Conservation (phyloP, 495 filamentous ascomycete genomes). For the Margaritispora aquatica region DNA sequence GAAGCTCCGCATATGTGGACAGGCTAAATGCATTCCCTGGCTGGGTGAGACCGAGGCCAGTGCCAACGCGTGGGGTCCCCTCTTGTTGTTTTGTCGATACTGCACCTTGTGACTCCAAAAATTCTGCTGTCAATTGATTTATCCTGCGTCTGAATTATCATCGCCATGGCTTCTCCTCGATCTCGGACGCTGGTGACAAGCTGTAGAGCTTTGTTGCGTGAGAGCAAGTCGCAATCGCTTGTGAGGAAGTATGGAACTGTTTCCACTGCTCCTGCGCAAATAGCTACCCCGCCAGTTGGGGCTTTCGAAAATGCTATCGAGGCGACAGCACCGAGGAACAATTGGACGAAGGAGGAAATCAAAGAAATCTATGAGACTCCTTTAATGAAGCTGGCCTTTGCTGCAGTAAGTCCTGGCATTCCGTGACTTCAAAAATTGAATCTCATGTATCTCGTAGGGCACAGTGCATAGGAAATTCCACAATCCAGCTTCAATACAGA, state of each 20-base stretch:
- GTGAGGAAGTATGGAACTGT: slow-evolving; percentile 21
- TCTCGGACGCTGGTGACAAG: slow-evolving; percentile 10
- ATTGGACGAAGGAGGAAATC: slow-evolving; percentile 77
- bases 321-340: slow-evolving; percentile 52
- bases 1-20: not conserved
- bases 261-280: slow-evolving; percentile 1
- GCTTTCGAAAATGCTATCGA: slow-evolving; percentile 46
- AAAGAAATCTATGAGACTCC: slow-evolving; percentile 69
- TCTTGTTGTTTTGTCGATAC: not conserved
- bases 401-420: slow-evolving; percentile 63
- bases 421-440: no score
- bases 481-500: slow-evolving; percentile 69
- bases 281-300: slow-evolving; percentile 13
- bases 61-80: not conserved
- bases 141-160: not conserved
- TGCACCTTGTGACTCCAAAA: not conserved
- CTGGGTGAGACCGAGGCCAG: not conserved
- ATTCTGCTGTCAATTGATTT: not conserved
- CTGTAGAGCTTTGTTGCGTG: slow-evolving; percentile 13
- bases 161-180: slow-evolving; percentile 14
- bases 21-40: not conserved
- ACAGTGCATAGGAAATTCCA: slow-evolving; percentile 76
- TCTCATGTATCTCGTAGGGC: no score
- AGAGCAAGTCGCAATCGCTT: slow-evolving; percentile 4
- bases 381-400: slow-evolving; percentile 67